Conservation (phyloP, 257 asterid genomes). For the Ophiorrhiza pumila region DNA sequence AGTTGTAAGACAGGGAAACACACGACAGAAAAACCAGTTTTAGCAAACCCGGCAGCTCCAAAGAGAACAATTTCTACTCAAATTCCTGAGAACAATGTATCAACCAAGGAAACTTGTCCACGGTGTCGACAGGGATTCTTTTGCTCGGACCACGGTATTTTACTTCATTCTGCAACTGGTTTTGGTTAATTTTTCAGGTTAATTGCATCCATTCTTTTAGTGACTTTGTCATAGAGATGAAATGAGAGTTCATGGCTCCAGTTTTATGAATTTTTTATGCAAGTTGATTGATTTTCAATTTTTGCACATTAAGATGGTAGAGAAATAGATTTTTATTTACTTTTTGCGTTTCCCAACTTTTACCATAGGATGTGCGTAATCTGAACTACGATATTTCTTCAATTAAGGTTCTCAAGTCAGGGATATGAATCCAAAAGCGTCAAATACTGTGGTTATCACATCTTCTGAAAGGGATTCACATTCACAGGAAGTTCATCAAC, state of each 20-base stretch:
- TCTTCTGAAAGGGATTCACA: constrained; percentile 29
- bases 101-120: constrained; percentile 54
- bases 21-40: constrained; percentile 42
- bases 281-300: not conserved
- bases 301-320: not conserved
- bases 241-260: not conserved
- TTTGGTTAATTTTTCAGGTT: not conserved
- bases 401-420: constrained; percentile 25
- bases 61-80: constrained; percentile 37
- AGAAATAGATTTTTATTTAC: not conserved
- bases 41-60: constrained; percentile 39
- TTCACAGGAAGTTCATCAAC: constrained; percentile 37
- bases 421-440: constrained; percentile 38
- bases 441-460: constrained; percentile 18
- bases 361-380: not conserved
- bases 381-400: not conserved
- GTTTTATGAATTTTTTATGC: not conserved
- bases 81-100: constrained; percentile 27
- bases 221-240: not conserved
- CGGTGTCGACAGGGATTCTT: constrained; percentile 95
- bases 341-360: not conserved
- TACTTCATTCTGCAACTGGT: not conserved
- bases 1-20: constrained; percentile 55
- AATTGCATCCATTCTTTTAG: not conserved
- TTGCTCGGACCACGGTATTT: constrained; percentile 63